Percentiles rank a stretch among this genome's conserved stretches.
Conservation (phyloP, 177 flowering plant genomes). For the Vitis hybrid region DNA sequence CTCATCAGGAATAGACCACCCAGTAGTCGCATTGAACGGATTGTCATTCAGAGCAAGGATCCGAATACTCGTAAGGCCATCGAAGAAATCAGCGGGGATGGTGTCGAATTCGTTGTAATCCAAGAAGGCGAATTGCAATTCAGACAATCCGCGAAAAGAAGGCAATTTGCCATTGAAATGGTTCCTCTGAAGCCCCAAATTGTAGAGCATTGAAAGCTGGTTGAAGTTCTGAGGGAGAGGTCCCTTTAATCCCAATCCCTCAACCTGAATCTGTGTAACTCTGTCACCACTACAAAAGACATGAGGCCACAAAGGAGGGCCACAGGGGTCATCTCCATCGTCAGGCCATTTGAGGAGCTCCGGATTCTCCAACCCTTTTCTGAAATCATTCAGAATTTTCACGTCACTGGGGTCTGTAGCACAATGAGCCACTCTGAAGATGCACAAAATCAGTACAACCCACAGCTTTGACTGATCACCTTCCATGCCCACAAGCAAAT, state of each 20-base stretch:
- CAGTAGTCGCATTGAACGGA: slow-evolving; percentile 50
- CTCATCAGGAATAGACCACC: slow-evolving; percentile 59
- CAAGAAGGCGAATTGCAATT: slow-evolving; percentile 50
- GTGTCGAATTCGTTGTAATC: slow-evolving; percentile 54
- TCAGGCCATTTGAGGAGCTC: slow-evolving; percentile 76
- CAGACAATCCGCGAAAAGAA: slow-evolving; percentile 50
- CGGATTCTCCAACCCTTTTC: slow-evolving; percentile 63
- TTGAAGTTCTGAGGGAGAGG: slow-evolving; percentile 65
- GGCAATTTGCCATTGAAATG: slow-evolving; percentile 51
- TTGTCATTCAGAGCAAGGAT: slow-evolving; percentile 66
- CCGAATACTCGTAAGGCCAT: slow-evolving; percentile 48
- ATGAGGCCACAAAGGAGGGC: slow-evolving; percentile 60
- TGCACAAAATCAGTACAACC: too few relatives aligned
- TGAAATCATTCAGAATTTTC: slow-evolving; percentile 52
- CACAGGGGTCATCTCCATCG: slow-evolving; percentile 68
- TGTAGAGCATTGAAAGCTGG: slow-evolving; percentile 43
- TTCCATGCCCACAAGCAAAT: too few relatives aligned
- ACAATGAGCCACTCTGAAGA: too few relatives aligned
- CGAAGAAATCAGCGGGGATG: slow-evolving; percentile 66
- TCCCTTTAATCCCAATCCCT: slow-evolving; percentile 55
- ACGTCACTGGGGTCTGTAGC: slow-evolving; percentile 39
- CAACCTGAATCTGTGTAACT: slow-evolving; percentile 74
- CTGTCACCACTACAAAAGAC: slow-evolving; percentile 52
- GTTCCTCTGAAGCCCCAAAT: slow-evolving; percentile 67
- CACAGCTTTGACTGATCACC: too few relatives aligned